Percentiles rank a stretch among this genome's conserved stretches.
phyloP scores from a whole-genome alignment of 2,329 filamentous ascomycete species.

The Trematosphaeria pertusa region DNA sequence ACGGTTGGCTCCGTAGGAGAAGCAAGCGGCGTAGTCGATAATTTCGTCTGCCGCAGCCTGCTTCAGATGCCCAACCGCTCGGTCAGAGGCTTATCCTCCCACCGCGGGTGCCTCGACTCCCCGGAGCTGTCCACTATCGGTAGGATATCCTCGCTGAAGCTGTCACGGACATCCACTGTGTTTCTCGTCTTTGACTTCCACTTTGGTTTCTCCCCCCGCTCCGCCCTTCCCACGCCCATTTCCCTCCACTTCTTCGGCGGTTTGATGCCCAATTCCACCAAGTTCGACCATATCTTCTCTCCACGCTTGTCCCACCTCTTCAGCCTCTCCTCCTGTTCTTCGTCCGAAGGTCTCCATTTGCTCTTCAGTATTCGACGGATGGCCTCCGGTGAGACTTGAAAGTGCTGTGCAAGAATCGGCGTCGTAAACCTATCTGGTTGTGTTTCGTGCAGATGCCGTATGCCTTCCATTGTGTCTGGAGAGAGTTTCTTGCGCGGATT shows the following conservation, averaged over 20 bases:
- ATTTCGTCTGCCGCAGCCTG: too few relatives aligned
- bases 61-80: conserved; percentile 11
- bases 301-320: conserved; percentile 57
- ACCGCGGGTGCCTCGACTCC: background rate
- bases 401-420: conserved; percentile 73
- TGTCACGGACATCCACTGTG: conserved; percentile 36
- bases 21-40: too few relatives aligned
- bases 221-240: conserved; percentile 50
- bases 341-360: conserved; percentile 71
- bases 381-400: conserved; percentile 85
- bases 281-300: conserved; percentile 56
- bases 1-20: too few relatives aligned
- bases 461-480: conserved; percentile 89
- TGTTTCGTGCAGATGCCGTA: conserved; percentile 79
- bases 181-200: conserved; percentile 44
- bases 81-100: conserved; percentile 5
- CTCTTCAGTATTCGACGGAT: conserved; percentile 85
- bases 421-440: conserved; percentile 82
- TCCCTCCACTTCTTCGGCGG: conserved; percentile 62
- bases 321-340: conserved; percentile 53
- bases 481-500: conserved; percentile 84
- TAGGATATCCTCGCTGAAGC: conserved; percentile 35
- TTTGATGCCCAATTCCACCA: conserved; percentile 60
- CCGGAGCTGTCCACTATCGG: conserved; percentile 33
- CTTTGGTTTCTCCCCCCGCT: conserved; percentile 34